Percentiles rank a stretch among this genome's conserved stretches.
These are phyloP conservation scores for Fusarium algeriense DNA, from an alignment of 2,329 filamentous ascomycete genomes.

Conservation along the genomic window DNA sequence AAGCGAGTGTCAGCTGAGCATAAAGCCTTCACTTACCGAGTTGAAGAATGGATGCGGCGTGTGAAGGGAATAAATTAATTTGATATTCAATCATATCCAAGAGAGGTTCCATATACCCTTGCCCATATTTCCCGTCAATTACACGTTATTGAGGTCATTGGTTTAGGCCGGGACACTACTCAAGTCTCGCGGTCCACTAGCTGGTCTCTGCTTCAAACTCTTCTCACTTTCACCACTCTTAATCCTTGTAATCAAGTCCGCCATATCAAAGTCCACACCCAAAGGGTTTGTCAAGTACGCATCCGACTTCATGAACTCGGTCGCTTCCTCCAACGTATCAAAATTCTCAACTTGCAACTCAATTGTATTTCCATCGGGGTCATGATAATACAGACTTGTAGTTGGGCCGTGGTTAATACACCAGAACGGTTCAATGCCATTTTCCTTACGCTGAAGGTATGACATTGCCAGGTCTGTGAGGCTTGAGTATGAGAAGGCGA, in stretches of 20 bases:
- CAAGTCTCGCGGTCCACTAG: not conserved
- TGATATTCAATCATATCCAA: not conserved
- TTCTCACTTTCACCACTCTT: not conserved
- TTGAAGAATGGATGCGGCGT: not conserved
- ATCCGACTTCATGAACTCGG: not conserved
- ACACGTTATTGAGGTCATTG: too few species aligned
- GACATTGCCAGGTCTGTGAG: not conserved
- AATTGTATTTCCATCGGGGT: not conserved
- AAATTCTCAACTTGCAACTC: slow-evolving; percentile 7
- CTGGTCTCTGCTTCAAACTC: not conserved
- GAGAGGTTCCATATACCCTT: too few species aligned
- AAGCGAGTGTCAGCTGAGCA: not conserved
- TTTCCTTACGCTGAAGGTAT: not conserved
- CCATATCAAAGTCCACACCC: not conserved
- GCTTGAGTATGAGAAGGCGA: not conserved
- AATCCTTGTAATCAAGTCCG: not conserved
- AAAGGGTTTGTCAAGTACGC: not conserved
- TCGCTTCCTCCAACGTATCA: not conserved
- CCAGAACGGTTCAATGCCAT: not conserved
- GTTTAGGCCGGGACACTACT: not conserved
- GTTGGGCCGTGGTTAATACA: not conserved
- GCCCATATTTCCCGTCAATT: too few species aligned
- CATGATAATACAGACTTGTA: not conserved
- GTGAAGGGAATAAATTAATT: not conserved
- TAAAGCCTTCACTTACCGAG: not conserved